Conservation (phyloP, 2,329 filamentous ascomycete genomes). For the Sporothrix mexicana region DNA sequence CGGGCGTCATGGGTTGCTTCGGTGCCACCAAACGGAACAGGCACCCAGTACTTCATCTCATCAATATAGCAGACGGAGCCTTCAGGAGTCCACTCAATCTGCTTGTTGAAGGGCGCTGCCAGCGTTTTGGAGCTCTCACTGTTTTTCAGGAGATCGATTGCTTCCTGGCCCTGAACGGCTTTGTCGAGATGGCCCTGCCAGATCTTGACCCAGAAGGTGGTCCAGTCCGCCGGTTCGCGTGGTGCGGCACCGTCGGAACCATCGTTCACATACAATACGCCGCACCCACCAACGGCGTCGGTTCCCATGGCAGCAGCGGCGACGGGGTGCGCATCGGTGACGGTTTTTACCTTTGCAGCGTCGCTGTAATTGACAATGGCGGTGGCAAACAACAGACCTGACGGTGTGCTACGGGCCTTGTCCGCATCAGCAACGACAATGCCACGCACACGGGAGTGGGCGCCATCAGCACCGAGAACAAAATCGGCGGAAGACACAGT, state of each 20-base stretch:
- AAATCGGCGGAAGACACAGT: constrained; percentile 39
- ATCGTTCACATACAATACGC: constrained; percentile 38
- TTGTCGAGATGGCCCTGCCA: constrained; percentile 41
- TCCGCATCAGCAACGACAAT: constrained; percentile 42
- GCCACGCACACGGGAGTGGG: constrained; percentile 42
- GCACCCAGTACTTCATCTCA: constrained; percentile 49
- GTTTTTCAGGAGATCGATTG: constrained; percentile 44
- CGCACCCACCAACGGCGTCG: constrained; percentile 42
- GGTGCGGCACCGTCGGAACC: constrained; percentile 37
- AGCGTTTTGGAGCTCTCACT: constrained; percentile 40
- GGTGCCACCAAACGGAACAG: constrained; percentile 43
- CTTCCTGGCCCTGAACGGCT: constrained; percentile 45
- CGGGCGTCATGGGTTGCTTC: constrained; percentile 43
- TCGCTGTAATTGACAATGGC: constrained; percentile 41
- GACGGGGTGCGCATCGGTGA: constrained; percentile 44
- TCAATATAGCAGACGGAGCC: constrained; percentile 44
- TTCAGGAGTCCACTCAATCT: constrained; percentile 46
- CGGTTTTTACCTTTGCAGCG: constrained; percentile 41
- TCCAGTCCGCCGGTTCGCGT: constrained; percentile 41
- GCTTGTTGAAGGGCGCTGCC: constrained; percentile 44
- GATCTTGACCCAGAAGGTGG: constrained; percentile 47
- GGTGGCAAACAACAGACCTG: constrained; percentile 44
- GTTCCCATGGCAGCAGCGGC: constrained; percentile 43
- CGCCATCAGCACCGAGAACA: constrained; percentile 46
- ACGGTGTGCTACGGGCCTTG: constrained; percentile 40